Evolutionary conservation across 192 early-diverging fungal genomes (phyloP), one percentile per base, ranked within the genome.

Genomic region (Phycomyces blakesleeanus): DNA sequence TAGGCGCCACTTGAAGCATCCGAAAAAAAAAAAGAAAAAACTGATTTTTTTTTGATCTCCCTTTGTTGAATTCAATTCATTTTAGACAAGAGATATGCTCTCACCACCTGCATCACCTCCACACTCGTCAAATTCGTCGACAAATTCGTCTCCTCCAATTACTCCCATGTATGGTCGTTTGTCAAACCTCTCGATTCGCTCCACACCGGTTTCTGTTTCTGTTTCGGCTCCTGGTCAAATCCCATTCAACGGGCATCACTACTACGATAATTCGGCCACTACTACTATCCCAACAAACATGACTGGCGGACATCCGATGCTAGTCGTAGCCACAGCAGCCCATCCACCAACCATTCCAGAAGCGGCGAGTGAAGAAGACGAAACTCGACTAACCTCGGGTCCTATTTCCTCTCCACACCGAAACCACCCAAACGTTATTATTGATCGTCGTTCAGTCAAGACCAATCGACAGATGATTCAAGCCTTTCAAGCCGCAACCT

Each of bases 61-160:
- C 26, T 59, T n/a, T 51, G 27, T 53, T 24, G 58, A 59, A 21
- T 38, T 40, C 39, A 38, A 47, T 51, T 0, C 22, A 44, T 14
- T 55, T 58, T 37, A 25, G 34, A 27, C 29, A 34, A 59, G 54
- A 49, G n/a, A 37, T 42, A 27, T 24, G 12, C 26, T 25, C 22
- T 59, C 64, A 16, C 64, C 64, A 51, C 64, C 64, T 37, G 52
- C 64, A n/a, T 66, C 64, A 39, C 64, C 64, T 57, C 40, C 64
- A 5, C 44, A 49, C 34, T 51, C 42, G 24, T 56, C 64, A 16
- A 39, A 39, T 5, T 18, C 51, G 25, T 68, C 66, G 52, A 55
- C 66, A 12, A 38, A 49, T 55, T 51, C 66, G 37, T 60, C 58
- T 55, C 66, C 66, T 52, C 51, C 58, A 39, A 61, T 68, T 27